Percentiles rank a stretch among this genome's conserved stretches.
Evolutionary conservation across 192 early-diverging fungal species (phyloP).

Genomic region (Coemansia sp.): DNA sequence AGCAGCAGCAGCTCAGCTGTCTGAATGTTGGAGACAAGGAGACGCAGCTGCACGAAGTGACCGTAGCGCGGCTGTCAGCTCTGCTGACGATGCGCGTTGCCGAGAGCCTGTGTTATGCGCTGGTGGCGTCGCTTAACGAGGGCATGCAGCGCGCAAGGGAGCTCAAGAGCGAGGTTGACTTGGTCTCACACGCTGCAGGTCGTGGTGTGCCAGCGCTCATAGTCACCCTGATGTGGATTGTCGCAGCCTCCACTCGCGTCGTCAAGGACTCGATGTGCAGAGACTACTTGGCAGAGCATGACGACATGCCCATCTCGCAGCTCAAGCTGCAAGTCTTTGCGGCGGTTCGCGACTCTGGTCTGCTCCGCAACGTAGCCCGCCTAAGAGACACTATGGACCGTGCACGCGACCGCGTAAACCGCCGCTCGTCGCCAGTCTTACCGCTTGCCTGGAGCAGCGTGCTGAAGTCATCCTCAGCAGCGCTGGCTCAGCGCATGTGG

Average conservation of each 20-base stretch:
- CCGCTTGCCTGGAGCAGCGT: conserved; percentile 7
- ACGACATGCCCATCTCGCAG: conserved; percentile 6
- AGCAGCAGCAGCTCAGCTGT: conserved; percentile 38
- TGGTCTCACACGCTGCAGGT: conserved; percentile 9
- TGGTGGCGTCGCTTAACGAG: neutral
- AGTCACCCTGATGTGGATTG: conserved; percentile 20
- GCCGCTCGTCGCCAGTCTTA: neutral
- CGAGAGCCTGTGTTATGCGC: conserved; percentile 12
- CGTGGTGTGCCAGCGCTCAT: conserved; percentile 15
- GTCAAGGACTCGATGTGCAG: conserved; percentile 15
- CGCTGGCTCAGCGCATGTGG: conserved; percentile 22
- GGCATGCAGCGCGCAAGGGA: conserved; percentile 1
- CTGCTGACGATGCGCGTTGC: conserved; percentile 16
- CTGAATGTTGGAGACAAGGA: conserved; percentile 17
- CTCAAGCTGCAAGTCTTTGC: conserved; percentile 17
- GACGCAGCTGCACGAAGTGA: conserved; percentile 4
- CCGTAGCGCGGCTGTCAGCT: conserved; percentile 22
- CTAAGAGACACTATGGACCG: conserved; percentile 19
- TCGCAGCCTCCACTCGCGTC: conserved; percentile 17
- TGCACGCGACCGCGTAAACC: conserved; percentile 1
- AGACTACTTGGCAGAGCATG: conserved; percentile 4
- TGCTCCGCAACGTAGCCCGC: conserved; percentile 1
- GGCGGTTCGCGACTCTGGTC: conserved; percentile 13
- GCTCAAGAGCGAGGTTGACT: conserved; percentile 16
- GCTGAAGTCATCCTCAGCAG: neutral